Percentiles rank a stretch among this genome's conserved stretches.
Conservation (phyloP, 2,329 filamentous ascomycete genomes). For the Talaromyces sp. region DNA sequence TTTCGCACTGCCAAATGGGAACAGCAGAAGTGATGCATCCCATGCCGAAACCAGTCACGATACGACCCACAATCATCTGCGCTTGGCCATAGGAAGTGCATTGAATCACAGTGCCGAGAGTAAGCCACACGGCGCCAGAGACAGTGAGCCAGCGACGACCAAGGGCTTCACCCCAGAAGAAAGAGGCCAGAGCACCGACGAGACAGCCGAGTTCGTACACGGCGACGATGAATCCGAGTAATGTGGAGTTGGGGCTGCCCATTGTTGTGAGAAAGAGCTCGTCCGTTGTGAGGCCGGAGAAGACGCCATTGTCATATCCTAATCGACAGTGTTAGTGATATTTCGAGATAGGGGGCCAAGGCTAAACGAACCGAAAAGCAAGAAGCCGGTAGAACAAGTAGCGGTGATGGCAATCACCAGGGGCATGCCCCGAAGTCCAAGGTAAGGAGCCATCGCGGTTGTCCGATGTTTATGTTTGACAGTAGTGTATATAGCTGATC, state of each 20-base stretch:
- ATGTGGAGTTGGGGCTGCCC: slow-evolving; percentile 18
- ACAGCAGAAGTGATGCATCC: slow-evolving; percentile 53
- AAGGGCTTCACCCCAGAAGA: slow-evolving; percentile 51
- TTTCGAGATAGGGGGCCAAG: neutral
- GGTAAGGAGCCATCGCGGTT: slow-evolving; percentile 17
- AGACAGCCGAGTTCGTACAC: slow-evolving; percentile 52
- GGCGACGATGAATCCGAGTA: slow-evolving; percentile 30
- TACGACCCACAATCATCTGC: slow-evolving; percentile 51
- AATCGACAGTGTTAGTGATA: neutral
- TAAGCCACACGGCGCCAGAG: slow-evolving; percentile 48
- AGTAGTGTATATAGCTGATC: neutral
- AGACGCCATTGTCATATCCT: slow-evolving; percentile 21
- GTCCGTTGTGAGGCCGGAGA: slow-evolving; percentile 20
- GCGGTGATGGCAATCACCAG: slow-evolving; percentile 19
- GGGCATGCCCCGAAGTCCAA: slow-evolving; percentile 20
- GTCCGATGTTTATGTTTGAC: neutral
- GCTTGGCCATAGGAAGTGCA: slow-evolving; percentile 46
- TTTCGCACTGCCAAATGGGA: slow-evolving; percentile 53
- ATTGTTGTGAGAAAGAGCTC: slow-evolving; percentile 18
- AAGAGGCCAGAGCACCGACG: slow-evolving; percentile 50
- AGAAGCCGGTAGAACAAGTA: slow-evolving; percentile 18
- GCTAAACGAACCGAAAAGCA: slow-evolving; percentile 14
- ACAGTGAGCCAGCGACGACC: slow-evolving; percentile 52
- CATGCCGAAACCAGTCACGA: slow-evolving; percentile 54
- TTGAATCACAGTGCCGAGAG: slow-evolving; percentile 50